Evolutionary conservation across 2,329 filamentous ascomycete species (phyloP).

Genomic region (Calonectria montana): DNA sequence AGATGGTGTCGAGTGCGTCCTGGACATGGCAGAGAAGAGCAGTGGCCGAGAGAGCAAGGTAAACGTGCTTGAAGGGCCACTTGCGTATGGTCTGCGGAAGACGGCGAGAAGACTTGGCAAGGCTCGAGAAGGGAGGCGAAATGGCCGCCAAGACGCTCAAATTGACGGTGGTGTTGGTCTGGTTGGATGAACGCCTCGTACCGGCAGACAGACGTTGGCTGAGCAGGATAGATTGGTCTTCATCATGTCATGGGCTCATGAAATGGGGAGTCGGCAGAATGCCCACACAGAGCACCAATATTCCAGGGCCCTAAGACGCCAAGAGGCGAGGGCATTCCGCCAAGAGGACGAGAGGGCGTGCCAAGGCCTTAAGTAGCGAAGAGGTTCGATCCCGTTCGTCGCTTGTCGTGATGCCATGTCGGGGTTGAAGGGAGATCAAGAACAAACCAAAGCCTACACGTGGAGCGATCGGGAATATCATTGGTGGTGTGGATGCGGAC

Average conservation of each 20-base stretch:
- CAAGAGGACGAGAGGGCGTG: constrained; percentile 5
- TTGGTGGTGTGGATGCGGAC: constrained; percentile 2
- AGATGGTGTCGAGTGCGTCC: not conserved
- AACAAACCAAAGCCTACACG: constrained; percentile 19
- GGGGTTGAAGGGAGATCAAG: not conserved
- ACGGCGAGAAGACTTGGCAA: not conserved
- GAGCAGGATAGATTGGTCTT: not conserved
- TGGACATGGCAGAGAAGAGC: not conserved
- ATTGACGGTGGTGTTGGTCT: not conserved
- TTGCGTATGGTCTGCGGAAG: not conserved
- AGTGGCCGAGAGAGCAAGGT: not conserved
- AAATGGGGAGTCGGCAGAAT: not conserved
- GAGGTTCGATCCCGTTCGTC: not conserved
- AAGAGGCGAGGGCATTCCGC: not conserved
- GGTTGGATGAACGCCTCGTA: not conserved
- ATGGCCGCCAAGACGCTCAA: not conserved
- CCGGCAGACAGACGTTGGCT: not conserved
- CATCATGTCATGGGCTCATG: not conserved
- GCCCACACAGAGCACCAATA: not conserved
- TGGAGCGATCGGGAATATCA: not conserved
- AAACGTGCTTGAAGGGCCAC: not conserved
- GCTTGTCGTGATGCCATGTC: not conserved
- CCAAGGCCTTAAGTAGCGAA: constrained; percentile 18
- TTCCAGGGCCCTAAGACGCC: not conserved
- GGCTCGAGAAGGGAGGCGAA: not conserved